phyloP scores from a whole-genome alignment of 75 land plant genomes.

The Picea sitchensis region DNA sequence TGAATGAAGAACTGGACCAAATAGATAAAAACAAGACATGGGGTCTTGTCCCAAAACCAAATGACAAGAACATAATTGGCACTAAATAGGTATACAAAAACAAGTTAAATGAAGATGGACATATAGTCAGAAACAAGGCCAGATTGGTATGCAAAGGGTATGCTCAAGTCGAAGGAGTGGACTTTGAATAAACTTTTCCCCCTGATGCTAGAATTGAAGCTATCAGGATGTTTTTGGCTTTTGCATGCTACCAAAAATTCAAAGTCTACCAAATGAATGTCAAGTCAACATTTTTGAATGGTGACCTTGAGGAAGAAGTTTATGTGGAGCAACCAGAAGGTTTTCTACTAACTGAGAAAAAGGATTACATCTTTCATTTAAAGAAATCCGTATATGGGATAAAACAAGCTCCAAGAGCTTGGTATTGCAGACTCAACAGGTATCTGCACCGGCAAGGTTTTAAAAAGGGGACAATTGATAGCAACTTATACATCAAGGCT shows the following conservation, averaged over 20 bases:
- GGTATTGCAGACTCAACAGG: not conserved
- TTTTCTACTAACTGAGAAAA: too few species aligned
- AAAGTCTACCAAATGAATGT: slow-evolving; percentile 6
- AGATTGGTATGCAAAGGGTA: not conserved
- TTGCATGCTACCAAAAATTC: not conserved
- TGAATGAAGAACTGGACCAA: slow-evolving; percentile 9
- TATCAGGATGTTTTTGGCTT: not conserved
- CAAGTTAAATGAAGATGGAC: not conserved
- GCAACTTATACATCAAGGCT: not conserved
- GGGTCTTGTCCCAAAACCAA: not conserved
- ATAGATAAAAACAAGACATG: slow-evolving; percentile 8
- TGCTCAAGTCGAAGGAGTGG: slow-evolving; percentile 8
- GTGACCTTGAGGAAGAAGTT: not conserved
- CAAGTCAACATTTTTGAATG: not conserved
- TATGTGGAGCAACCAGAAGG: not conserved
- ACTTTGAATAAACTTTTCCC: slow-evolving; percentile 12
- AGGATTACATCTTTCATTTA: not conserved
- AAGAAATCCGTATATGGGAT: not conserved
- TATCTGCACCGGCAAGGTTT: not conserved
- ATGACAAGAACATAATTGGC: too few species aligned
- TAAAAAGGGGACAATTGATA: not conserved
- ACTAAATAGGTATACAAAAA: too few species aligned
- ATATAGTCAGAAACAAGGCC: not conserved
- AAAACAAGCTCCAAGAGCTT: not conserved
- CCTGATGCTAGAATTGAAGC: slow-evolving; percentile 1